phyloP scores from a whole-genome alignment of 495 filamentous ascomycete genomes.

The Daldinia caldariorum region DNA sequence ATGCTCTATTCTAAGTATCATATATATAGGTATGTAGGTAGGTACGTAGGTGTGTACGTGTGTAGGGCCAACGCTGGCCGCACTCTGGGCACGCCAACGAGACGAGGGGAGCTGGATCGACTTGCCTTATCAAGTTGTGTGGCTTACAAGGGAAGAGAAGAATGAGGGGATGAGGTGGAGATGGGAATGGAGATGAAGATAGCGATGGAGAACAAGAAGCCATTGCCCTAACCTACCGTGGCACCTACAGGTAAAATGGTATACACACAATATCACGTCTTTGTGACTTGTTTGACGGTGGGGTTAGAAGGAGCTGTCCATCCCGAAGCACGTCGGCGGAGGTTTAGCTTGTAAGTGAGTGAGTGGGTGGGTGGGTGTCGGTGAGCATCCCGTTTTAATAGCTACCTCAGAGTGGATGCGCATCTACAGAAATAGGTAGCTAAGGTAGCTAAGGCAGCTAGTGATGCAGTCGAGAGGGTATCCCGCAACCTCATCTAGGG shows the following conservation, averaged over 20 bases:
- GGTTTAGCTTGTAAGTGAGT: slow-evolving; percentile 19
- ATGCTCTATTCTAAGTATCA: too few relatives aligned
- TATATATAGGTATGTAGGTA: neutral
- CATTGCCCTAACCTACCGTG: slow-evolving; percentile 43
- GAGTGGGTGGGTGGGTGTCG: slow-evolving; percentile 22
- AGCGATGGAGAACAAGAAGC: slow-evolving; percentile 23
- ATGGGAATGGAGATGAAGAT: neutral
- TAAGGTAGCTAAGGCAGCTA: slow-evolving; percentile 8
- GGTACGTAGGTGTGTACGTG: neutral
- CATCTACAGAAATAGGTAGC: neutral
- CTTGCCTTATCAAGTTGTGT: slow-evolving; percentile 16
- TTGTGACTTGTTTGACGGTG: slow-evolving; percentile 35
- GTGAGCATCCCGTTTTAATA: slow-evolving; percentile 1
- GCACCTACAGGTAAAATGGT: neutral
- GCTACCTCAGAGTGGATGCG: slow-evolving; percentile 2
- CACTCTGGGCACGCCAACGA: slow-evolving; percentile 15
- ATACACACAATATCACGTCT: slow-evolving; percentile 25
- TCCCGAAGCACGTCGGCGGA: slow-evolving; percentile 1
- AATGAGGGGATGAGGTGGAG: neutral
- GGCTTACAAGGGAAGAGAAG: slow-evolving; percentile 18
- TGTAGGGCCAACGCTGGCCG: neutral
- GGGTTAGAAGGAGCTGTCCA: slow-evolving; percentile 14
- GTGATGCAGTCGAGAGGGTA: neutral
- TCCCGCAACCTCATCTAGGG: neutral
- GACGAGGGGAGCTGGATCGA: slow-evolving; percentile 19